These are phyloP conservation scores for Bacidia gigantensis DNA, from an alignment of 495 filamentous ascomycete genomes.

Conservation along the genomic window DNA sequence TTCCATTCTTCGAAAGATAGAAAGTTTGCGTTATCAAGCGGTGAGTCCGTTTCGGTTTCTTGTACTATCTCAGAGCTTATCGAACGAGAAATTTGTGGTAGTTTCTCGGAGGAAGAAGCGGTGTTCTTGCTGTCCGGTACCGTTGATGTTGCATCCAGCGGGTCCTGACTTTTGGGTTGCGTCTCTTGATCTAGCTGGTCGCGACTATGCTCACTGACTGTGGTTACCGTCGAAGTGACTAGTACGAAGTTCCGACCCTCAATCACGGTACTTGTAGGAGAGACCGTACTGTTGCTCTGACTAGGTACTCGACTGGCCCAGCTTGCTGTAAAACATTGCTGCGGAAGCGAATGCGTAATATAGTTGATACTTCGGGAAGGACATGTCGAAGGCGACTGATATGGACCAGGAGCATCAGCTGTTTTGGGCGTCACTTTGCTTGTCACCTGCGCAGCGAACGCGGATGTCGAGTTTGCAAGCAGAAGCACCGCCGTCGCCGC, in stretches of 20 bases:
- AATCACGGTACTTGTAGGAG: background rate
- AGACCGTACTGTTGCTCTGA: background rate
- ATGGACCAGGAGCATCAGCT: background rate
- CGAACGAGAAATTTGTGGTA: background rate
- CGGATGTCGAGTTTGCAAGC: background rate
- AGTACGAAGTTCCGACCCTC: background rate
- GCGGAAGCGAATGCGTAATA: conserved; percentile 64
- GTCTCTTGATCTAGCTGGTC: background rate
- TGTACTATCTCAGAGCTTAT: background rate
- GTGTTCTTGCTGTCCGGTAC: conserved; percentile 1
- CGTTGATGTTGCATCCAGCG: background rate
- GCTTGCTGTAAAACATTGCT: conserved; percentile 53
- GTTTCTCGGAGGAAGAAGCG: background rate
- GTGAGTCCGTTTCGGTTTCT: conserved; percentile 48
- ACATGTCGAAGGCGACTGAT: conserved; percentile 32
- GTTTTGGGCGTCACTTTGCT: background rate
- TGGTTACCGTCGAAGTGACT: background rate
- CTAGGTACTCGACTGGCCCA: conserved; percentile 17
- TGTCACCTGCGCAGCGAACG: background rate
- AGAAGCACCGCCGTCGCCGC: background rate
- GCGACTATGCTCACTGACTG: background rate
- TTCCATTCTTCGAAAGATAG: conserved; percentile 99
- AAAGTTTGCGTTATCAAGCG: conserved; percentile 72
- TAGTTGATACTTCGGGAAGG: conserved; percentile 61
- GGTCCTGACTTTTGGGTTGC: background rate